Percentiles rank a stretch among this genome's conserved stretches.
These are phyloP conservation scores for Leptoxyphium fumago DNA, from an alignment of 2,329 filamentous ascomycete species.

Conservation along the genomic window DNA sequence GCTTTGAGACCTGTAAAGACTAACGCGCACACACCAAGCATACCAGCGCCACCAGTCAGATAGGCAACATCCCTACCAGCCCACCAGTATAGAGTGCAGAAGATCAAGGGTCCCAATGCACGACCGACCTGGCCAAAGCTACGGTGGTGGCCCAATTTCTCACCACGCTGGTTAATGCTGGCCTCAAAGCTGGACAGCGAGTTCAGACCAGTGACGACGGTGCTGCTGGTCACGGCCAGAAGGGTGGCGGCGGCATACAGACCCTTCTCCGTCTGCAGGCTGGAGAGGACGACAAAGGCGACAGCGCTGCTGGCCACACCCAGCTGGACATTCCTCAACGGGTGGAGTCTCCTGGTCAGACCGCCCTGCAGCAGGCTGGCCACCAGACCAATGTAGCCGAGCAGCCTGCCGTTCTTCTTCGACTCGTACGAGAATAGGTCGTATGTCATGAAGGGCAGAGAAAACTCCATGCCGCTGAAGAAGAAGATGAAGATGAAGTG, in stretches of 20 bases:
- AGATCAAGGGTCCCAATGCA: slow-evolving; percentile 72
- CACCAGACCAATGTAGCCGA: slow-evolving; percentile 82
- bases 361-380: slow-evolving; percentile 86
- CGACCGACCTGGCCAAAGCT: slow-evolving; percentile 74
- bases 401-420: slow-evolving; percentile 64
- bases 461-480: slow-evolving; percentile 97
- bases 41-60: slow-evolving; percentile 62
- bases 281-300: slow-evolving; percentile 67
- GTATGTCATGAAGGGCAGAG: slow-evolving; percentile 91
- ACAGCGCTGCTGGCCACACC: slow-evolving; percentile 64
- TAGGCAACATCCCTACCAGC: slow-evolving; percentile 81
- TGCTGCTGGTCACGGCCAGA: slow-evolving; percentile 79
- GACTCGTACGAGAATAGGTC: slow-evolving; percentile 77
- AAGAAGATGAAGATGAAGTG: slow-evolving; percentile 90
- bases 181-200: slow-evolving; percentile 86
- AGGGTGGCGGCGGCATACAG: slow-evolving; percentile 74
- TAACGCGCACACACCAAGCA: slow-evolving; percentile 55
- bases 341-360: slow-evolving; percentile 73
- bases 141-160: slow-evolving; percentile 71
- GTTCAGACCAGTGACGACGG: slow-evolving; percentile 87
- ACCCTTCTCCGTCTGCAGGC: slow-evolving; percentile 49
- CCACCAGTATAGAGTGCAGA: slow-evolving; percentile 98
- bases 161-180: slow-evolving; percentile 61
- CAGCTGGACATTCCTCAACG: slow-evolving; percentile 62
- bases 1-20: slow-evolving; percentile 60